phyloP scores from a whole-genome alignment of 192 early-diverging fungal species.

The Entomortierella chlamydospora region DNA sequence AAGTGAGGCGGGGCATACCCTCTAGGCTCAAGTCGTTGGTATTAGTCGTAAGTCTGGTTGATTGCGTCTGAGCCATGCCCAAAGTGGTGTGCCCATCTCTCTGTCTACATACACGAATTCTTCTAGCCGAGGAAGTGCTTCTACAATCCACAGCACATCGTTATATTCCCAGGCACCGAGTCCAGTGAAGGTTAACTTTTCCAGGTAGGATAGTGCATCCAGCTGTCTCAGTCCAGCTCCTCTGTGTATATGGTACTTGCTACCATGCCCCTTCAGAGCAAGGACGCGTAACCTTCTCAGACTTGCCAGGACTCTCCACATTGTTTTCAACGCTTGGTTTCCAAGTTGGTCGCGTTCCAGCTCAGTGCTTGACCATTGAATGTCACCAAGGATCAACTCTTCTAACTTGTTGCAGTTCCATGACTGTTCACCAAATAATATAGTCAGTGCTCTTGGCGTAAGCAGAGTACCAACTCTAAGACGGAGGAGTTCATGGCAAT shows the following conservation, averaged over 20 bases:
- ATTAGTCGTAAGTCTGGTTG: conserved; percentile 3
- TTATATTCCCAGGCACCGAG: neutral
- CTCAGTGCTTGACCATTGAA: neutral
- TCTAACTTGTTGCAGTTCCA: conserved; percentile 8
- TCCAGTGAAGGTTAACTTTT: neutral
- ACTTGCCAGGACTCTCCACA: conserved; percentile 5
- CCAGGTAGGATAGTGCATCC: neutral
- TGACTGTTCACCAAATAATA: conserved; percentile 4
- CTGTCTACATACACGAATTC: neutral
- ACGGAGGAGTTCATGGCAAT: conserved; percentile 1
- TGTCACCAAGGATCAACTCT: neutral
- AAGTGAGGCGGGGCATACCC: too few relatives aligned
- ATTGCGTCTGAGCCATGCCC: conserved; percentile 9
- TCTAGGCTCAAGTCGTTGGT: neutral
- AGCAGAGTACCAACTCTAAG: neutral
- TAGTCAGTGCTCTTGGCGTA: neutral
- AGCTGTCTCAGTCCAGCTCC: neutral
- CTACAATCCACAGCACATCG: conserved; percentile 5
- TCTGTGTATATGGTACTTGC: too few relatives aligned
- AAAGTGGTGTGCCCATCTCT: conserved; percentile 11
- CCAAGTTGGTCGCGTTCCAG: neutral
- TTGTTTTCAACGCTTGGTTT: neutral
- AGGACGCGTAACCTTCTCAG: neutral
- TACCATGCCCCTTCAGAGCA: neutral
- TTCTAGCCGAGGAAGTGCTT: conserved; percentile 12